Base-by-base conservation (phyloP, 805 yeast genomes). In the Candida awuae region DNA sequence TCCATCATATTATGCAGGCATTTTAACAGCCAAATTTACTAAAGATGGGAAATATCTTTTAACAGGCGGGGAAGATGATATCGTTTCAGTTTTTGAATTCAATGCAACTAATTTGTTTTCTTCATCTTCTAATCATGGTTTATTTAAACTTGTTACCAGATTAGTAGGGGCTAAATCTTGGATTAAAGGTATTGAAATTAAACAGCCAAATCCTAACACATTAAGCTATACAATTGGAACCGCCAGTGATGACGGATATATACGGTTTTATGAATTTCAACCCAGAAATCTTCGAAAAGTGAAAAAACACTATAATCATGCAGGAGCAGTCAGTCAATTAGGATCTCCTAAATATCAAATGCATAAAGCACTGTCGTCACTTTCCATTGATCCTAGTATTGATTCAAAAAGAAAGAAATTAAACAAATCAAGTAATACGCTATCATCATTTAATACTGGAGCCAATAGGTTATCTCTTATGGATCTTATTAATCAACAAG, bases 1-100 rank as follows among this genome's bases (percentile, higher is more conserved):
- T 25, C 75, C 84, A 4, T 70, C 80, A 26, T 79, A 77, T 50
- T 83, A 77, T 53, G 84, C 80, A 26, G 85, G 86, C 0, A 59
- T 80, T 9, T 57, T 71, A 22, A 68, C 74, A 46, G 54, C 71
- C 16, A 63, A 59, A 32, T 66, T 73, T 40, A 69, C 77, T 0
- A 60, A 61, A 3, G 79, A 74, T 48, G 69, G 65, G 26, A 67
- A 63, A 43, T 73, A 68, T 44, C 52, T 74, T 17, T 28, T 61
- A 10, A 56, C 66, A n/a, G 84, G 77, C 3, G 77, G 78, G 4
- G 72, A 70, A 47, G 79, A 74, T 51, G 80, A 74, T 45, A 49
- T 65, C 38, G 65, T 73, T 8, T 52, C 68, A 10, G 52, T 73
- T 4, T 71, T 65, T 54, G 68, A 68, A 28, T 26, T 32, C 15